Conservation (phyloP, 2,329 filamentous ascomycete species). For the Neopestalotiopsis rosae region DNA sequence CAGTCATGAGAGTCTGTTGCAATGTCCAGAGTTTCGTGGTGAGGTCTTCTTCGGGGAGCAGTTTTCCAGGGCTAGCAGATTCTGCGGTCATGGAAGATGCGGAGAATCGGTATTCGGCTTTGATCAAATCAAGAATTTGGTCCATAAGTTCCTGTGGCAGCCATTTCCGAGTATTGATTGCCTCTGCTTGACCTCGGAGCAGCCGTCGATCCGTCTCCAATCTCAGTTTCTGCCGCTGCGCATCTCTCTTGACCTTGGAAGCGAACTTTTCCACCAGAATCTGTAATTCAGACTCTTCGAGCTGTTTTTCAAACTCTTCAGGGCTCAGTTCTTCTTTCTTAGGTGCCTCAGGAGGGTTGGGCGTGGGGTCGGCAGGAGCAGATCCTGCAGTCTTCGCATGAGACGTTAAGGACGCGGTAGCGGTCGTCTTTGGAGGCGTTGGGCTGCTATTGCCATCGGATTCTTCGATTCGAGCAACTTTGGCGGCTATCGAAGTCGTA, state of each 20-base stretch:
- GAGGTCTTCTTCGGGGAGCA: slow-evolving; percentile 76
- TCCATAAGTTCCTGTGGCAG: slow-evolving; percentile 80
- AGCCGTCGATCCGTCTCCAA: slow-evolving; percentile 86
- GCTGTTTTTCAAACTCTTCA: slow-evolving; percentile 87
- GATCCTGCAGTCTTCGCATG: slow-evolving; percentile 28
- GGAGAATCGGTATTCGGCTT: slow-evolving; percentile 66
- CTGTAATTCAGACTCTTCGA: slow-evolving; percentile 91
- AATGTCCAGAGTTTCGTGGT: slow-evolving; percentile 84
- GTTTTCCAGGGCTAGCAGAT: slow-evolving; percentile 50
- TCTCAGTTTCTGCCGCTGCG: slow-evolving; percentile 74
- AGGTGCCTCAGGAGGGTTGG: slow-evolving; percentile 22
- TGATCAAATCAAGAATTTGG: slow-evolving; percentile 75
- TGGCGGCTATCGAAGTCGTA: slow-evolving; percentile 90
- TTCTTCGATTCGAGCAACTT: slow-evolving; percentile 52
- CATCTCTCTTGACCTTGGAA: slow-evolving; percentile 79
- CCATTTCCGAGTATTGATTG: slow-evolving; percentile 77
- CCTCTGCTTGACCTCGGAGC: slow-evolving; percentile 78
- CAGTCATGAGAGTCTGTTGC: slow-evolving; percentile 70
- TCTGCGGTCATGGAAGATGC: slow-evolving; percentile 56
- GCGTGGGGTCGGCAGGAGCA: slow-evolving; percentile 27
- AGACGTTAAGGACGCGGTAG: slow-evolving; percentile 36
- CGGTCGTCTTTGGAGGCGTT: slow-evolving; percentile 28
- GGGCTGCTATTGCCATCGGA: slow-evolving; percentile 34
- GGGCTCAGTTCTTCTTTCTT: slow-evolving; percentile 66
- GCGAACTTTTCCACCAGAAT: slow-evolving; percentile 84